These are phyloP conservation scores for Naegleria fowleri DNA, from an alignment of 208 protist genomes.

Conservation along the genomic window DNA sequence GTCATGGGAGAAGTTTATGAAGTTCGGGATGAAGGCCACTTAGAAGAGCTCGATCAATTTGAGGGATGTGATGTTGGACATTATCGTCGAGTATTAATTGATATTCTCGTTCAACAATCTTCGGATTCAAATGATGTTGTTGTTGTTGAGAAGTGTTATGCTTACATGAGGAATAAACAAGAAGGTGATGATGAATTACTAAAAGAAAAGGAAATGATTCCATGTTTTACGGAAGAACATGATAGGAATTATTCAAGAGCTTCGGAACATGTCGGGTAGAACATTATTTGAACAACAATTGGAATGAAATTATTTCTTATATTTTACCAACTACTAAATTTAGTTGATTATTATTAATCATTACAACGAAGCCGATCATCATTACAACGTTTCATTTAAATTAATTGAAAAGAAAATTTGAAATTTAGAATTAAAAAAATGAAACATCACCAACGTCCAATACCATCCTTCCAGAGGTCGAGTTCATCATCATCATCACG, in stretches of 20 bases:
- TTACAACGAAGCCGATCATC: too few species aligned
- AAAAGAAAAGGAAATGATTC: background rate
- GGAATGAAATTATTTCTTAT: background rate
- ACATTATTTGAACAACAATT: too few species aligned
- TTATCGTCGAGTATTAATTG: background rate
- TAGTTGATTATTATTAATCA: background rate
- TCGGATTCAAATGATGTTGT: too few species aligned
- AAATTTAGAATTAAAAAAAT: too few species aligned
- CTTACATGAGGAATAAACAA: background rate
- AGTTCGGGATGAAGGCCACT: background rate
- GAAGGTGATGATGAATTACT: background rate
- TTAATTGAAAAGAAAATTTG: too few species aligned
- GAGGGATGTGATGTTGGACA: background rate
- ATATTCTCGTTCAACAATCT: background rate
- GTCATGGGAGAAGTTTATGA: background rate
- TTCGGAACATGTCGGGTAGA: background rate
- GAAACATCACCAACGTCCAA: too few species aligned
- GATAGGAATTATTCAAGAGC: background rate
- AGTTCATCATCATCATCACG: too few species aligned
- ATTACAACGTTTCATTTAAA: too few species aligned
- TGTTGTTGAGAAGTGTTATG: background rate
- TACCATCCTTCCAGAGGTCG: too few species aligned
- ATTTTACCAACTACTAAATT: background rate
- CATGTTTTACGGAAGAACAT: background rate
- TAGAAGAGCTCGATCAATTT: background rate